Conservation (phyloP, 2,329 filamentous ascomycete species). For the Epicoccum nigrum region DNA sequence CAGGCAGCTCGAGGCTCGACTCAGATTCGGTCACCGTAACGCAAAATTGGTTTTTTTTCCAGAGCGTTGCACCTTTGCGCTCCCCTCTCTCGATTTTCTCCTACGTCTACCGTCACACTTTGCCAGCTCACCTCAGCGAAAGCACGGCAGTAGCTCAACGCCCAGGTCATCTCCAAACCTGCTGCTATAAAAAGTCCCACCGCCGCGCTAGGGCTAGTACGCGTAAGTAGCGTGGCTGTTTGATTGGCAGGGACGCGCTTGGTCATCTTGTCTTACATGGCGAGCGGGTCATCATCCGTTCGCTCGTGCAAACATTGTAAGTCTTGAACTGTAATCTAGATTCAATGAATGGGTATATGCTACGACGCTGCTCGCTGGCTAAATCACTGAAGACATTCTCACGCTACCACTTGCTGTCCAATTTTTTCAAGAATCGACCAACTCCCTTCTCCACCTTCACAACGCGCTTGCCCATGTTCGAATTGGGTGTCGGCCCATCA, state of each 20-base stretch:
- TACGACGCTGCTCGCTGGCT: constrained; percentile 1
- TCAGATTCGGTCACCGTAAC: constrained; percentile 2
- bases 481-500: constrained; percentile 40
- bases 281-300: constrained; percentile 1
- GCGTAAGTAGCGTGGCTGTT: constrained; percentile 20
- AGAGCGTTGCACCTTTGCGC: not conserved
- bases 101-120: not conserved
- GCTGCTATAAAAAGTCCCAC: constrained; percentile 32
- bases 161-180: constrained; percentile 20
- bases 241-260: constrained; percentile 22
- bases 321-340: too few relatives aligned
- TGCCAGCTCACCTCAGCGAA: constrained; percentile 18
- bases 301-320: too few relatives aligned
- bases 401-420: constrained; percentile 71
- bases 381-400: not conserved
- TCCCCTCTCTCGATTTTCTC: not conserved
- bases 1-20: not conserved
- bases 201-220: constrained; percentile 11
- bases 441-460: constrained; percentile 73
- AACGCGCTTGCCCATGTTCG: constrained; percentile 69
- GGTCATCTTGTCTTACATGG: constrained; percentile 19
- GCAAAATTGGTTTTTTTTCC: not conserved
- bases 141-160: not conserved
- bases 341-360: constrained; percentile 11
- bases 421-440: constrained; percentile 74